Evolutionary conservation across 495 filamentous ascomycete genomes (phyloP).

Genomic region (Letharia columbiana): DNA sequence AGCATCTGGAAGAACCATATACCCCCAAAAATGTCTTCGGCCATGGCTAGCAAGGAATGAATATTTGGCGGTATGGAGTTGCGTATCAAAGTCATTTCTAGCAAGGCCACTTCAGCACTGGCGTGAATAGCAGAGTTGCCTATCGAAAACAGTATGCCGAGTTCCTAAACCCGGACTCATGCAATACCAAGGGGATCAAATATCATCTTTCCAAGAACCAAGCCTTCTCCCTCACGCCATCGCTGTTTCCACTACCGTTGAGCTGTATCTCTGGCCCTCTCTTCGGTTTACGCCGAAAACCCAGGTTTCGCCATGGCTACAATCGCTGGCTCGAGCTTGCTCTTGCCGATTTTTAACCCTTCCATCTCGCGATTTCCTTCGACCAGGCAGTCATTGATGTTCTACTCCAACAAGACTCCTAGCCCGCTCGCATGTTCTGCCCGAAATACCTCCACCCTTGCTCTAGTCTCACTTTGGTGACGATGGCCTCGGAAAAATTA

Average conservation of each 20-base stretch:
- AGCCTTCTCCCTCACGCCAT: neutral
- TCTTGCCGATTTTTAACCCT: neutral
- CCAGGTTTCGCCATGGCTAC: too few relatives aligned
- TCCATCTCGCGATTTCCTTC: constrained; percentile 19
- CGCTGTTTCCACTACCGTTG: neutral
- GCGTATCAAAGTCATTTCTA: too few relatives aligned
- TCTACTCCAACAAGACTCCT: constrained; percentile 10
- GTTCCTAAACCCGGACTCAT: neutral
- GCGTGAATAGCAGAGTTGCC: neutral
- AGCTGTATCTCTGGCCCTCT: neutral
- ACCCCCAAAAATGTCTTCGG: constrained; percentile 38
- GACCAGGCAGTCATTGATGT: constrained; percentile 9
- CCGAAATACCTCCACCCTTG: constrained; percentile 27
- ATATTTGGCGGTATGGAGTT: neutral
- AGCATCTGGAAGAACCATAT: constrained; percentile 60
- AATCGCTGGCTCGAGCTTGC: too few relatives aligned
- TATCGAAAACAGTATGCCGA: neutral
- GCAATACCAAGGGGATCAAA: neutral
- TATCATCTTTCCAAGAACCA: neutral
- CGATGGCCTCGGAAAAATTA: neutral
- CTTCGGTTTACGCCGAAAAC: too few relatives aligned
- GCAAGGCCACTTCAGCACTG: too few relatives aligned
- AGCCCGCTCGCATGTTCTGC: neutral
- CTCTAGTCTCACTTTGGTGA: constrained; percentile 24
- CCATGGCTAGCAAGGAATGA: constrained; percentile 6